Conservation (phyloP, 208 protist genomes). For the Wallacemonas sp. region DNA sequence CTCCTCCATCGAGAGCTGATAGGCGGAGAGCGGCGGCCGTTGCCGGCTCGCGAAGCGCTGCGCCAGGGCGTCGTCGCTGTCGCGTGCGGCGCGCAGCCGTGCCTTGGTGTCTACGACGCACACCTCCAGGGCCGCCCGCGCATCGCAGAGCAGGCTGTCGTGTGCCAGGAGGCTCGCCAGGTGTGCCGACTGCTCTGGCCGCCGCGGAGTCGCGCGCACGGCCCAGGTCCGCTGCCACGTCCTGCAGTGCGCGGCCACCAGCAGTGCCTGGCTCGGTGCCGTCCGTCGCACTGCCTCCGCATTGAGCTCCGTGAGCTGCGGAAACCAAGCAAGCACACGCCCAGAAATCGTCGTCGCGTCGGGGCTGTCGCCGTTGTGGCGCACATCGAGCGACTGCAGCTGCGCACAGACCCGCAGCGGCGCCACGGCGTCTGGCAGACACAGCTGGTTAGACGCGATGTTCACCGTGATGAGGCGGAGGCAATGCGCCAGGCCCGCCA, state of each 20-base stretch:
- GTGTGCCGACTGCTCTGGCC: neutral
- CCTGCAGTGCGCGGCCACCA: constrained; percentile 1
- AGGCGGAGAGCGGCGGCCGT: neutral
- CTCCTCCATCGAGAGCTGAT: constrained; percentile 19
- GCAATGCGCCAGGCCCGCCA: constrained; percentile 63
- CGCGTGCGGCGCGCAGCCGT: constrained; percentile 6
- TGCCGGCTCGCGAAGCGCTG: constrained; percentile 6
- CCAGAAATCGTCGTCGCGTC: neutral
- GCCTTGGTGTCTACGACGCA: constrained; percentile 1
- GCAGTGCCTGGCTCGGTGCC: too few species aligned
- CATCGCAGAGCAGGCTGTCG: neutral
- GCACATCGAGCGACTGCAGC: constrained; percentile 50
- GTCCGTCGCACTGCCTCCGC: constrained; percentile 29
- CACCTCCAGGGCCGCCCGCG: neutral
- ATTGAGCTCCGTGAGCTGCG: constrained; percentile 33
- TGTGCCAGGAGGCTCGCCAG: neutral
- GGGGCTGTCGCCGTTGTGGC: too few species aligned
- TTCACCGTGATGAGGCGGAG: constrained; percentile 55
- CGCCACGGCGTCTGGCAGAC: constrained; percentile 25
- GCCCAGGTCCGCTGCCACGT: neutral
- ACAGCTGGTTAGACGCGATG: constrained; percentile 68
- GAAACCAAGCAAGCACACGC: constrained; percentile 28
- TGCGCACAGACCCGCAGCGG: constrained; percentile 51
- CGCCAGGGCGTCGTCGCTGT: constrained; percentile 6
- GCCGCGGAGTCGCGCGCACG: neutral